Base-by-base conservation (phyloP, 257 asterid genomes). In the Verbena officinalis region DNA sequence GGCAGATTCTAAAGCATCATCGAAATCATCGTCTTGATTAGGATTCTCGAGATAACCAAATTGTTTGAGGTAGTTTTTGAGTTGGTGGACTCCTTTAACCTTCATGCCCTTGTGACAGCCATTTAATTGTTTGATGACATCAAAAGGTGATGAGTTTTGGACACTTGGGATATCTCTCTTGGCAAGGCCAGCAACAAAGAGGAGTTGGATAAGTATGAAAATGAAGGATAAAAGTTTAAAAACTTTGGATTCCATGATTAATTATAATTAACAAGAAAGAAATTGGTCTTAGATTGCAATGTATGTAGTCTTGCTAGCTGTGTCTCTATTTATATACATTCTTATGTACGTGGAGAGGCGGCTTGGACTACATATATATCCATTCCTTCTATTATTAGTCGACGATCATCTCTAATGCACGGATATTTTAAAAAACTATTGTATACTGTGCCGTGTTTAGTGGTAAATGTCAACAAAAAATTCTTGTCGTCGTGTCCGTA, bases 41-140 rank as follows among this genome's bases (percentile, higher is more conserved):
- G 2, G 62, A 22, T 51, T 10, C 11, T 66, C 7, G 9, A 76
- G 77, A 54, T 80, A 79, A 21, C 84, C 84, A 20, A 69, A 75
- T 10, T 49, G 5, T 15, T 66, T 30, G 23, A 76, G 75, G 52
- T 69, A 76, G 38, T 17, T 5, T 62, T 71, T 74, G 64, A 80
- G 78, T 0, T 40, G 34, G 39, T 39, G 59, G 30, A 72, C 39
- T 0, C 46, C 73, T 34, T 53, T 48, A 0, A 72, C 51, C 6
- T 46, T 31, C 44, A 48, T 43, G 4, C 81, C 78, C 42, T 75
- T 67, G 20, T 63, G 73, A 42, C 40, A 57, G 8, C 81, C 81
- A 48, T 78, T 38, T 4, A 70, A 11, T 8, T 60, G 62, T 1
- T 78, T 67, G 54, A 70, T 57, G 54, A 78, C 75, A 3, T 73